phyloP scores from a whole-genome alignment of 495 filamentous ascomycete genomes.

The Sporormia fimetaria region DNA sequence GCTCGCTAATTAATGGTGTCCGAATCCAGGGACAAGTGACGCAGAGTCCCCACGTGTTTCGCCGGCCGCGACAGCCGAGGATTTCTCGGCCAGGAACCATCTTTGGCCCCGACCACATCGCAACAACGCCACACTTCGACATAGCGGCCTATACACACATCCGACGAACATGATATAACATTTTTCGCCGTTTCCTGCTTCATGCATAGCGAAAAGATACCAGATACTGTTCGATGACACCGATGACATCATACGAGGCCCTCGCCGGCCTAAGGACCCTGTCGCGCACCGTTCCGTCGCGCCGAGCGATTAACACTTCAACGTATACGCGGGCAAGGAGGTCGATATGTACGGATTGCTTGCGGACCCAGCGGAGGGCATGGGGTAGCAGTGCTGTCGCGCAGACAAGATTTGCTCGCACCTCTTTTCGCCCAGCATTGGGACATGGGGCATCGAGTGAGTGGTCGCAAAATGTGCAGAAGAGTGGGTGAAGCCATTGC shows the following conservation, averaged over 20 bases:
- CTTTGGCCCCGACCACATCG: no score
- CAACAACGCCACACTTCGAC: no score
- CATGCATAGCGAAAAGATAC: background rate
- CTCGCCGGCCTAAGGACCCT: constrained; percentile 7
- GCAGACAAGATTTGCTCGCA: background rate
- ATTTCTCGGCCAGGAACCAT: no score
- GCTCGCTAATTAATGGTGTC: no score
- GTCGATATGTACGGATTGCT: constrained; percentile 21
- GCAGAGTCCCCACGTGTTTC: no score
- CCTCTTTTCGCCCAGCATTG: background rate
- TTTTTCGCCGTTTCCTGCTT: constrained; percentile 1
- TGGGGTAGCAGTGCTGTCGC: background rate
- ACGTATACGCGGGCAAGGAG: constrained; percentile 1
- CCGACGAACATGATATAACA: constrained; percentile 8
- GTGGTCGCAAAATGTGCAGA: constrained; percentile 6
- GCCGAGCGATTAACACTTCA: background rate
- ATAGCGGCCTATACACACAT: no score
- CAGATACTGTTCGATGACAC: background rate
- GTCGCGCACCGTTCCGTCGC: constrained; percentile 2
- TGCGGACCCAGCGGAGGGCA: background rate
- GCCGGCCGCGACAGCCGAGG: no score
- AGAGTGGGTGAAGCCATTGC: background rate
- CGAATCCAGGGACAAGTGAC: no score
- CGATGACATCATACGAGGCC: constrained; percentile 17
- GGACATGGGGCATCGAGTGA: constrained; percentile 11